Base-by-base conservation (phyloP, 2,329 filamentous ascomycete genomes). In the Ophiostoma australiae region DNA sequence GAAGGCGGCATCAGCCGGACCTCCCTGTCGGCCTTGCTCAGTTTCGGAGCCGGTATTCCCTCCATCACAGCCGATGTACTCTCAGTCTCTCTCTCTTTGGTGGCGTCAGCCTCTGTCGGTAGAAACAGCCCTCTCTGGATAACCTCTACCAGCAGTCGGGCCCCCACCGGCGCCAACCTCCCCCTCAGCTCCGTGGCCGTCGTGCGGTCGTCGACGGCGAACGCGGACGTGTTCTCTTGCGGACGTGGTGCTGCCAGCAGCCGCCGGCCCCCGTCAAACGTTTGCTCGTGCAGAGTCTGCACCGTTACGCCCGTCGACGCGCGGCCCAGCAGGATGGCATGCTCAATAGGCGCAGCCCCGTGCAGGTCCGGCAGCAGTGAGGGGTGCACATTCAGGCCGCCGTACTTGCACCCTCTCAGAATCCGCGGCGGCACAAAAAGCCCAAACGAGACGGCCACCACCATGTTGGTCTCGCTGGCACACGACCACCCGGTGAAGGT, bases 371-470 rank as follows among this genome's bases (percentile, higher is more conserved):
- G 94, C 17, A 99, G 85, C 37, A 97, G 81, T 0, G 94, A 98
- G 0, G 95, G 95, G 77, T 99, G 95, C 1, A 99, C 85, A 79
- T 99, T 99, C 3, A 99, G 81, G 0, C 95, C 95, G 63, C 94
- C 94, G 80, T 96, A 97, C 75, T 86, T 87, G 33, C 91, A 87
- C 0, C 81, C 81, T 31, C 82, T 82, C 31, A 99, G 83, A 20
- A 98, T 87, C 4, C 92, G 85, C 0, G 86, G 84, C 0, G 95
- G 95, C 0, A 99, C 89, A 73, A 97, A 90, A 8, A 97, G 85
- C 3, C 95, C 95, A 80, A 98, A 99, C 0, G 95, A 98, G 4
- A 98, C 95, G 67, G 94, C 94, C 66, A 98, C 84, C 75, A 99
- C 86, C 72, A 99, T 83, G 78, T 97, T 93, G 74, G 89, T 88